Evolutionary conservation across 306 rosid species (phyloP), one percentile per base, ranked within the genome.

Genomic region (Neltuma alba): DNA sequence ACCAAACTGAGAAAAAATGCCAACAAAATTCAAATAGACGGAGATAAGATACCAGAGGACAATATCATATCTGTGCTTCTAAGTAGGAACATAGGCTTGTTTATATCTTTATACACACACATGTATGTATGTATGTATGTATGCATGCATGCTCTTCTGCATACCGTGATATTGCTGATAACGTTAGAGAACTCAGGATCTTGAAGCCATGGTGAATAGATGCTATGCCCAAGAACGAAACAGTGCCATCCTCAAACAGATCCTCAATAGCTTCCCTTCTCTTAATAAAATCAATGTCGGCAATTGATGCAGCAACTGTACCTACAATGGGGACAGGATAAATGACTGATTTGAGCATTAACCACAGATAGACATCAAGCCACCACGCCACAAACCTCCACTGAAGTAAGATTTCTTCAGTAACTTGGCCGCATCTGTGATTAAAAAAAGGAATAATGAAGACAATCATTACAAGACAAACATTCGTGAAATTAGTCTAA

Each of bases 231-330:
- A 95, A 86, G 83, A 91, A 95, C 70, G 99, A 89, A 80, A 81
- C 82, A 58, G 98, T 95, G 74, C 99, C 99, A 87, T 95, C 99
- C 87, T 95, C 99, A 83, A 91, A 95, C 80, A 86, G 83, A 61
- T 91, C 98, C 79, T 91, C 99, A 70, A 86, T 80, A 54, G 82
- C 89, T 79, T 88, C 83, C 85, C 98, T 86, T 83, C 91, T 89
- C 86, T 86, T 90, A 72, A 92, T 76, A 47, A 89, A 92, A 86
- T 92, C 98, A 67, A 90, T 81, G 81, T 92, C 99, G 82, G 98
- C 97, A 78, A 95, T 90, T 72, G 98, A 85, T 66, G 97, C 92
- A 75, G 94, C 89, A 85, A 95, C 96, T 0, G 98, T 95, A 81
- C 98, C 99, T 95, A 82, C 28, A 73, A 84, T 64, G 73, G 38